Base-by-base conservation (phyloP, 805 yeast species). In the Barnettozyma siamensis region DNA sequence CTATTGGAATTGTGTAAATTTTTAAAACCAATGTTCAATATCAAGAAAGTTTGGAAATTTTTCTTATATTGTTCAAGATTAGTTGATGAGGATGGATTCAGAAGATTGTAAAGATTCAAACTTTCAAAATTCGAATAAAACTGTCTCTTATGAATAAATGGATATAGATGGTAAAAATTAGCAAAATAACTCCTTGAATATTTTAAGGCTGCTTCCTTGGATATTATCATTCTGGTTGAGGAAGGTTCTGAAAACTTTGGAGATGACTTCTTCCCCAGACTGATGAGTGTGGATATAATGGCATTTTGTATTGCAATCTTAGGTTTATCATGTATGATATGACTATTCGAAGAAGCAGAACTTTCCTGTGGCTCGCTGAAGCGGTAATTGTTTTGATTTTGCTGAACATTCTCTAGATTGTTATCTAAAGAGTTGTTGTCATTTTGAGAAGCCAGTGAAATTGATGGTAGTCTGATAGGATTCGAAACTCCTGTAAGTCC, bases 191-290 rank as follows among this genome's bases (percentile, higher is more conserved):
- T 38, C 16, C 45, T 43, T 6, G 46, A 32, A 28, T 51, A 53
- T 15, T 45, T 47, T 17, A 41, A 3, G 2, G 56, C 55, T 21
- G 43, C 30, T 3, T 49, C 52, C 13, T 42, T 41, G 2, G 49
- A 35, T 7, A 53, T 40, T 38, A 46, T 80, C 31, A 53, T 30
- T 26, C n/a, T 23, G 17, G 20, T 20, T 31, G 9, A n/a, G 4
- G 38, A n/a, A 19, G n/a, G 19, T 42, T 24, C 9, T 46, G 44
- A 7, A 20, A 18, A 16, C 10, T 23, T 33, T 5, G 31, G 40
- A 3, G 45, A 32, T 17, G 43, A 45, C 8, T 51, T 46, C 23
- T 43, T 51, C 1, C 58, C 56, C 24, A 51, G 29, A 16, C 45
- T 45, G 18, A 53, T 50, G 33, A 53, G 37, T 7, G 56, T 51